A percentile compares a stretch with the other conserved stretches of the same genome.
Conservation (phyloP, 2,329 filamentous ascomycete genomes). For the Triangularia verruculosa region DNA sequence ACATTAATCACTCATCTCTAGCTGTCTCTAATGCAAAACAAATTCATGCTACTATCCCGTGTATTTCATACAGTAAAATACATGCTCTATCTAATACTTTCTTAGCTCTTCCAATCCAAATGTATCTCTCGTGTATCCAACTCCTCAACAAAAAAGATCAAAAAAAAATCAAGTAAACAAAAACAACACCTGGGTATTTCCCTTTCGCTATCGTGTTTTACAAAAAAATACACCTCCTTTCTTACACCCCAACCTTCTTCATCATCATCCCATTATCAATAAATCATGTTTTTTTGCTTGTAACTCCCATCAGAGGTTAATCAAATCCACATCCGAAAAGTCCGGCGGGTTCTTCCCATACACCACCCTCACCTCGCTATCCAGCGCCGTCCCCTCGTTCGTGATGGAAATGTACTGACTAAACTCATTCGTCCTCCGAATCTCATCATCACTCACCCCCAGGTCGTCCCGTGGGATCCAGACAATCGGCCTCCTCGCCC, state of each 20-base stretch:
- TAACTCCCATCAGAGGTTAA: slow-evolving; percentile 60
- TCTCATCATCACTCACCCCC: slow-evolving; percentile 88
- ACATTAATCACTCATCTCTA: no score
- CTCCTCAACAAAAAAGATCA: background rate
- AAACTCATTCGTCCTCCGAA: slow-evolving; percentile 70
- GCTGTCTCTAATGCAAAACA: no score
- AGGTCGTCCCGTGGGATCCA: slow-evolving; percentile 93
- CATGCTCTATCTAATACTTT: background rate
- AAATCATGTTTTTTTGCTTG: background rate
- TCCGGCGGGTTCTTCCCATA: slow-evolving; percentile 85
- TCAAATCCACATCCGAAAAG: slow-evolving; percentile 83
- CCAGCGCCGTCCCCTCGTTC: slow-evolving; percentile 85
- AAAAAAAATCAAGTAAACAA: background rate
- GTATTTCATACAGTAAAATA: no score
- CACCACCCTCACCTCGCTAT: slow-evolving; percentile 77
- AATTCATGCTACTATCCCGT: no score
- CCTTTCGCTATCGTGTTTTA: background rate
- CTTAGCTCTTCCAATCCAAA: background rate
- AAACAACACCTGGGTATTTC: slow-evolving; percentile 14
- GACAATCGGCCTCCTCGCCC: slow-evolving; percentile 79
- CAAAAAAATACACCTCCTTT: background rate
- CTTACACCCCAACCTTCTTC: background rate
- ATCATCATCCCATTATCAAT: background rate
- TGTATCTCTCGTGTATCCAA: background rate
- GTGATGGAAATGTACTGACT: slow-evolving; percentile 87